These are phyloP conservation scores for Leptographium wingfieldii DNA, from an alignment of 2,329 filamentous ascomycete species.

Conservation along the genomic window DNA sequence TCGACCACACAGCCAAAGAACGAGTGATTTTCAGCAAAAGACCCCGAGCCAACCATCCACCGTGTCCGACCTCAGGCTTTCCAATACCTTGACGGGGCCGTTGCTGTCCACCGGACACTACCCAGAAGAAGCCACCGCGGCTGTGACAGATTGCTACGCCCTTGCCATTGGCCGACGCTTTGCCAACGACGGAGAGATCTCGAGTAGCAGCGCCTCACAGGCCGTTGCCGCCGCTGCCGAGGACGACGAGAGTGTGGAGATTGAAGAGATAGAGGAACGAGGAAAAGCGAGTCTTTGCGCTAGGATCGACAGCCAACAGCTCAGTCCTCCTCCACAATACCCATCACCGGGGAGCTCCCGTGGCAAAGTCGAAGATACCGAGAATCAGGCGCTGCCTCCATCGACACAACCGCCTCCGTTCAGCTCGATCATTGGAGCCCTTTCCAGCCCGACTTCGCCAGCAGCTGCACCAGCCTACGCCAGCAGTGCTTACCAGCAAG, in stretches of 20 bases:
- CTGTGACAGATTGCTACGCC: neutral
- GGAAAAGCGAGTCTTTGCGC: constrained; percentile 16
- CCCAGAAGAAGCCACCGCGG: neutral
- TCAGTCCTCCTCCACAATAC: constrained; percentile 39
- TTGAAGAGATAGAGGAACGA: constrained; percentile 7
- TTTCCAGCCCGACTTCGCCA: neutral
- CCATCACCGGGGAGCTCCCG: constrained; percentile 34
- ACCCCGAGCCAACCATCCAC: neutral
- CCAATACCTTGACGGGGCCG: constrained; percentile 4
- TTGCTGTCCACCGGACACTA: neutral
- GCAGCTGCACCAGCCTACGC: neutral
- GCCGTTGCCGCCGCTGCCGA: constrained; percentile 14
- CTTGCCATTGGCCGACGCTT: neutral
- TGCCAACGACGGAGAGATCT: neutral
- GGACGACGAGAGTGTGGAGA: constrained; percentile 4
- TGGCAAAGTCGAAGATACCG: neutral
- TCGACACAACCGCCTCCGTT: constrained; percentile 37
- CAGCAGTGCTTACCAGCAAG: constrained; percentile 37
- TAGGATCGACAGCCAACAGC: neutral
- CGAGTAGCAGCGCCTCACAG: neutral
- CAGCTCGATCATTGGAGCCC: constrained; percentile 41
- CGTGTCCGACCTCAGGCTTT: constrained; percentile 10
- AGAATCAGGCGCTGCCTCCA: neutral
- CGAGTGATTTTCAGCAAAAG: neutral
- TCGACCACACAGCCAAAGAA: neutral